These are phyloP conservation scores for Geotrichum citri-aurantii DNA, from an alignment of 1,139 yeast genomes.

Conservation along the genomic window DNA sequence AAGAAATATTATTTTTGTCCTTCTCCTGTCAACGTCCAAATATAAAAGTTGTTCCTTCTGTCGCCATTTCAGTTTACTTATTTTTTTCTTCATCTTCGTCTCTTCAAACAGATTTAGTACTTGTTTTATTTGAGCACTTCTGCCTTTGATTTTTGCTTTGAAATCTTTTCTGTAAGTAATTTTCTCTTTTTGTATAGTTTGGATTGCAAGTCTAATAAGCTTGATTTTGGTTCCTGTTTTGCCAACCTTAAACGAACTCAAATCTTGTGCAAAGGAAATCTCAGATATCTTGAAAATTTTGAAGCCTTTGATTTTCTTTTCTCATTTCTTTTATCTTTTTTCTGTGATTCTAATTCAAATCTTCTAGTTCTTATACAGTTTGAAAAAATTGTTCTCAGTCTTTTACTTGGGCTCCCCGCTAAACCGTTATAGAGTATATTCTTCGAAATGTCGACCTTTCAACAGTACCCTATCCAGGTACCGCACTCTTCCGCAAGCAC, in stretches of 20 bases:
- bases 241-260: not conserved
- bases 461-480: not conserved
- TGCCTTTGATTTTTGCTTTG: not conserved
- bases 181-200: not conserved
- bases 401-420: not conserved
- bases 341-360: not conserved
- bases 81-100: not conserved
- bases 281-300: not conserved
- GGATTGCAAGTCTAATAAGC: not conserved
- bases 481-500: conserved; percentile 2
- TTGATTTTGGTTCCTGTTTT: not conserved
- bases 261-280: not conserved
- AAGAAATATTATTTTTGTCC: not conserved
- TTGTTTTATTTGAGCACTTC: not conserved
- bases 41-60: not conserved
- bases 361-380: not conserved
- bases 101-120: too few species aligned
- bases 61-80: not conserved
- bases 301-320: not conserved
- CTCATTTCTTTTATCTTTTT: not conserved
- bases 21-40: not conserved
- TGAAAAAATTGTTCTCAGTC: not conserved
- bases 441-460: not conserved
- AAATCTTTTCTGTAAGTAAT: not conserved
- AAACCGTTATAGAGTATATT: not conserved